Evolutionary conservation across 257 asterid species (phyloP).

Genomic region (Ilex aquifolium): DNA sequence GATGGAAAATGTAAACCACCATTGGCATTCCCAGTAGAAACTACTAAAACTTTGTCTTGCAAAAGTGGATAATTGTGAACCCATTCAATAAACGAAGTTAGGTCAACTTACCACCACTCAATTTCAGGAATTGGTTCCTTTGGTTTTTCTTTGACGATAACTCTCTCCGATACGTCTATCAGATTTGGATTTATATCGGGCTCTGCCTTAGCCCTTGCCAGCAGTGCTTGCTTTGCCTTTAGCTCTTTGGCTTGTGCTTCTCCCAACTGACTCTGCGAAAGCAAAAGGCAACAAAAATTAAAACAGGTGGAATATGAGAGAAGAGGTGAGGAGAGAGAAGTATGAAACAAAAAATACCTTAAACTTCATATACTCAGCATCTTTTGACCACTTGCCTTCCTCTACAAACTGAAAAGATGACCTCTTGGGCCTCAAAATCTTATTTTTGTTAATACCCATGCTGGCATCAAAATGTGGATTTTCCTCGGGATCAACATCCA

Average conservation of each 20-base stretch:
- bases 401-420: conserved; percentile 86
- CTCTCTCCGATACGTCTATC: conserved; percentile 87
- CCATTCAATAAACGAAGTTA: neutral
- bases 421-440: conserved; percentile 87
- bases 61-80: no score
- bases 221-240: conserved; percentile 82
- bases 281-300: conserved; percentile 3
- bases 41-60: no score
- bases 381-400: conserved; percentile 98
- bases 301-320: no score
- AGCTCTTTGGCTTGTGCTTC: conserved; percentile 94
- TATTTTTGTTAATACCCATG: conserved; percentile 80
- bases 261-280: conserved; percentile 77
- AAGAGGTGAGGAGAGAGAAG: neutral
- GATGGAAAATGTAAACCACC: no score
- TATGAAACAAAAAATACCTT: conserved; percentile 37
- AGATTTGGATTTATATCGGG: conserved; percentile 93
- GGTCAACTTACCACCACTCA: conserved; percentile 90
- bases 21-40: no score
- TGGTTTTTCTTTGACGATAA: conserved; percentile 62
- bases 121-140: conserved; percentile 88
- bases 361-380: conserved; percentile 72
- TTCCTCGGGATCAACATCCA: conserved; percentile 81
- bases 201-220: conserved; percentile 88
- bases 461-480: conserved; percentile 89